Conservation (phyloP, 495 filamentous ascomycete genomes). For the Xylaria palmicola region DNA sequence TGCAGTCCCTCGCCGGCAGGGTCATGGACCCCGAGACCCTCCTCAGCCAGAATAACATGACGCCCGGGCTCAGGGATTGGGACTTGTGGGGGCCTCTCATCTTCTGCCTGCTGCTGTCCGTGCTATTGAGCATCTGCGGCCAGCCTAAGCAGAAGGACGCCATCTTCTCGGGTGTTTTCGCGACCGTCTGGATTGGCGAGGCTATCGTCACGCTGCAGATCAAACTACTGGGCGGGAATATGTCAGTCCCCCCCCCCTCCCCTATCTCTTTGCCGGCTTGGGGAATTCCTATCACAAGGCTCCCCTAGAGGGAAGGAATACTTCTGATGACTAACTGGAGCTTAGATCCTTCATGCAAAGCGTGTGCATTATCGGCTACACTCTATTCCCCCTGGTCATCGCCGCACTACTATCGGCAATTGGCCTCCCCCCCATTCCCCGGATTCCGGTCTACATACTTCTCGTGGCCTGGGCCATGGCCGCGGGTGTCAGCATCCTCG, state of each 20-base stretch:
- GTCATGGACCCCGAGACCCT: conserved; percentile 62
- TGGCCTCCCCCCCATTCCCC: conserved; percentile 67
- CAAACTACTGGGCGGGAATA: conserved; percentile 93
- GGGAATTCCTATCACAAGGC: background rate
- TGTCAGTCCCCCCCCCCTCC: conserved; percentile 59
- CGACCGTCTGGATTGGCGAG: conserved; percentile 94
- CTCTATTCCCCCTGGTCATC: conserved; percentile 95
- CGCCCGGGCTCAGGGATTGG: conserved; percentile 87
- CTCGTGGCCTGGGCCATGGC: conserved; percentile 90
- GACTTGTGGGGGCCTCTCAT: conserved; percentile 96
- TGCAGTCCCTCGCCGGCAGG: conserved; percentile 55
- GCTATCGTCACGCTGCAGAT: conserved; percentile 98
- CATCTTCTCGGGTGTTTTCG: conserved; percentile 95
- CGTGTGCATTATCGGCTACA: conserved; percentile 97
- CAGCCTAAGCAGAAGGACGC: conserved; percentile 73
- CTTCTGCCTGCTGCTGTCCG: conserved; percentile 84
- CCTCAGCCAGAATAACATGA: conserved; percentile 77
- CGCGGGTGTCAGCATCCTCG: conserved; percentile 92
- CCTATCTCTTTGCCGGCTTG: background rate
- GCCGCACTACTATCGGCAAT: conserved; percentile 86
- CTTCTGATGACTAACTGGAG: conserved; percentile 4
- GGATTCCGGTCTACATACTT: conserved; percentile 86
- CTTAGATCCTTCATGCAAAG: conserved; percentile 93
- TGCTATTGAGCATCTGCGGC: conserved; percentile 78
- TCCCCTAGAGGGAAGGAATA: background rate